These are phyloP conservation scores for Epichloe amarillans DNA, from an alignment of 2,329 filamentous ascomycete species.

Conservation along the genomic window DNA sequence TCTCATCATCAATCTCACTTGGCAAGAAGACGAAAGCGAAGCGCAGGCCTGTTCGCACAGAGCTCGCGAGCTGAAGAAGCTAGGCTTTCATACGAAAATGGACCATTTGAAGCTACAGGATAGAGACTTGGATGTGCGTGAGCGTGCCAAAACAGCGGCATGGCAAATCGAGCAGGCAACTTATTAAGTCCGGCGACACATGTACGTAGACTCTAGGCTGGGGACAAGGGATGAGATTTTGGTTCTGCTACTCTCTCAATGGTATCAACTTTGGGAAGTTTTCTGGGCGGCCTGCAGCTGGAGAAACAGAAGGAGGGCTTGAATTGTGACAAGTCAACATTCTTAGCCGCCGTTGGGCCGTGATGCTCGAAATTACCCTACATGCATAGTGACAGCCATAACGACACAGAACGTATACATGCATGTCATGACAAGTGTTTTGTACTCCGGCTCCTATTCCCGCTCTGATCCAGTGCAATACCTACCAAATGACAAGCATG, in stretches of 20 bases:
- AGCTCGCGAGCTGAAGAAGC: slow-evolving; percentile 51
- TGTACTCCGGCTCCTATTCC: too few relatives aligned
- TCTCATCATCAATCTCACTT: slow-evolving; percentile 75
- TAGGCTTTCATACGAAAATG: slow-evolving; percentile 59
- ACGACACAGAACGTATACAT: too few relatives aligned
- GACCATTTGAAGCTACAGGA: slow-evolving; percentile 51
- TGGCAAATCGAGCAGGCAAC: slow-evolving; percentile 50
- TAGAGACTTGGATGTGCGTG: slow-evolving; percentile 65
- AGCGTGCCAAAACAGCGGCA: slow-evolving; percentile 68
- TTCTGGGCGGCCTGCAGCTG: too few relatives aligned
- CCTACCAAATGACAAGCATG: too few relatives aligned
- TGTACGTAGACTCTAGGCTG: background rate
- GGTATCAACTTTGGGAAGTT: too few relatives aligned
- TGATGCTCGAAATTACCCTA: background rate
- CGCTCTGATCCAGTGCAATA: too few relatives aligned
- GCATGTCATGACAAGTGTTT: too few relatives aligned
- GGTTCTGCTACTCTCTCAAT: background rate
- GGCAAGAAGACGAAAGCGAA: slow-evolving; percentile 63
- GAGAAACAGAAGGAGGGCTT: background rate
- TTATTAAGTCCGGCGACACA: slow-evolving; percentile 6
- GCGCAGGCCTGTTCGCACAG: slow-evolving; percentile 50
- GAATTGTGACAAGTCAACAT: background rate
- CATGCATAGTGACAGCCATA: background rate
- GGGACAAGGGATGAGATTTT: background rate
- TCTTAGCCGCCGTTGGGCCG: background rate